Percentiles rank a stretch among this genome's conserved stretches.
Evolutionary conservation across 305 asterid genomes (phyloP).

Genomic region (Fraxinus velutina): DNA sequence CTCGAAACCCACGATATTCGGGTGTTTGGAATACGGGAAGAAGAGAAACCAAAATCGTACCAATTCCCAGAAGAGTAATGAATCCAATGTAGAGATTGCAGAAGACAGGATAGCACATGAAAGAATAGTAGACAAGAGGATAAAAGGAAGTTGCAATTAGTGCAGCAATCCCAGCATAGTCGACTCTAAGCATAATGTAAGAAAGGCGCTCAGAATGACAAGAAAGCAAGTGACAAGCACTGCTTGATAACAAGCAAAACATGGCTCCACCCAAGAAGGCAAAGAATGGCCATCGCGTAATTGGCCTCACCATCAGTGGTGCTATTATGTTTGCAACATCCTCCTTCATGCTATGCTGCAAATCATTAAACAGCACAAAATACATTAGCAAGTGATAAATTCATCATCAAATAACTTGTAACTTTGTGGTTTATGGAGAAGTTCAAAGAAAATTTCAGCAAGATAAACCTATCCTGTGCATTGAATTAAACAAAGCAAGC

Average conservation of each 20-base stretch:
- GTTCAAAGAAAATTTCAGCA: neutral
- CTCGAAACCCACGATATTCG: conserved; percentile 69
- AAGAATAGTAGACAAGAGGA: conserved; percentile 91
- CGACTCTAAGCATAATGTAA: conserved; percentile 80
- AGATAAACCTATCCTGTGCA: neutral
- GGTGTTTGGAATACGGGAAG: conserved; percentile 83
- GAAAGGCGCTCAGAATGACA: conserved; percentile 84
- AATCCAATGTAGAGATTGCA: conserved; percentile 84
- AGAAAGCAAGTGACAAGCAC: conserved; percentile 81
- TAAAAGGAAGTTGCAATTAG: conserved; percentile 90
- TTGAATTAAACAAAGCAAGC: neutral
- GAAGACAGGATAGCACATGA: conserved; percentile 89
- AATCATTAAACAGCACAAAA: conserved; percentile 10
- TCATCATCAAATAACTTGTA: neutral
- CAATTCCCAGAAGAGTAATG: conserved; percentile 73
- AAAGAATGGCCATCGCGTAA: conserved; percentile 97
- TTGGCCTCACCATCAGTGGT: conserved; percentile 69
- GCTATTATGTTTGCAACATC: conserved; percentile 79
- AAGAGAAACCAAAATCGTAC: conserved; percentile 65
- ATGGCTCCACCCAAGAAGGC: conserved; percentile 96
- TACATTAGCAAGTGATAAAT: conserved; percentile 5
- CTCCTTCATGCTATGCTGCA: conserved; percentile 76
- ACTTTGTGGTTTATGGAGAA: neutral
- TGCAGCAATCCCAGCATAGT: conserved; percentile 91
- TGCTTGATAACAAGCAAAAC: conserved; percentile 93